Evolutionary conservation across 2,329 filamentous ascomycete genomes (phyloP).

Genomic region (Apiospora koreana): DNA sequence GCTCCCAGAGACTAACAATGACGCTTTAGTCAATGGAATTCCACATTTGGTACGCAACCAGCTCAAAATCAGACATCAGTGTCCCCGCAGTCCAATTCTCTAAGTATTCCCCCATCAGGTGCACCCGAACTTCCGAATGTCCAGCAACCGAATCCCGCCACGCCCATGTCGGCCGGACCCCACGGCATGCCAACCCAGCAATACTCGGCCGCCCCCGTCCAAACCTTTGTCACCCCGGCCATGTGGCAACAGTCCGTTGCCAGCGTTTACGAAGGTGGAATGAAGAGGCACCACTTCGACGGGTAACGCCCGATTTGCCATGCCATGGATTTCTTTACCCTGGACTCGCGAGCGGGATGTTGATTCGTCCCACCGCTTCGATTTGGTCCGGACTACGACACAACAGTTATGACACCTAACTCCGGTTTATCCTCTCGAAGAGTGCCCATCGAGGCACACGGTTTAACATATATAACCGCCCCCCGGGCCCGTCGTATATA

Average conservation of each 20-base stretch:
- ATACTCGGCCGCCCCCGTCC: conserved; percentile 54
- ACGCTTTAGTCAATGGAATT: conserved; percentile 81
- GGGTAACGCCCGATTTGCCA: neutral
- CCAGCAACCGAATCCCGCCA: conserved; percentile 52
- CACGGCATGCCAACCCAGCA: conserved; percentile 51
- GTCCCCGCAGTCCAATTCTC: conserved; percentile 48
- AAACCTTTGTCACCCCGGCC: conserved; percentile 65
- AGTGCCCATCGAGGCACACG: neutral
- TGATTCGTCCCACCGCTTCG: neutral
- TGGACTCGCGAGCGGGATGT: conserved; percentile 1
- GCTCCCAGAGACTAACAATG: conserved; percentile 19
- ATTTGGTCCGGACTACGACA: neutral
- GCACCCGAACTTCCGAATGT: conserved; percentile 54
- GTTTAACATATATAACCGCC: neutral
- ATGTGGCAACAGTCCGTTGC: conserved; percentile 76
- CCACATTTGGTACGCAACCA: conserved; percentile 79
- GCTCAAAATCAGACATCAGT: conserved; percentile 45
- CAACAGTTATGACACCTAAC: conserved; percentile 1
- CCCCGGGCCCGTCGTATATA: neutral
- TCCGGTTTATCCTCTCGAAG: neutral
- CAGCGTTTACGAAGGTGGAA: conserved; percentile 65
- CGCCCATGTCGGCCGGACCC: conserved; percentile 44
- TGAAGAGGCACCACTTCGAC: conserved; percentile 59
- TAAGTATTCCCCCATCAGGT: conserved; percentile 57
- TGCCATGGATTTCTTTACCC: neutral